These are phyloP conservation scores for Phytophthora agathidicida DNA, from an alignment of 352 stramenopile genomes.

Conservation along the genomic window DNA sequence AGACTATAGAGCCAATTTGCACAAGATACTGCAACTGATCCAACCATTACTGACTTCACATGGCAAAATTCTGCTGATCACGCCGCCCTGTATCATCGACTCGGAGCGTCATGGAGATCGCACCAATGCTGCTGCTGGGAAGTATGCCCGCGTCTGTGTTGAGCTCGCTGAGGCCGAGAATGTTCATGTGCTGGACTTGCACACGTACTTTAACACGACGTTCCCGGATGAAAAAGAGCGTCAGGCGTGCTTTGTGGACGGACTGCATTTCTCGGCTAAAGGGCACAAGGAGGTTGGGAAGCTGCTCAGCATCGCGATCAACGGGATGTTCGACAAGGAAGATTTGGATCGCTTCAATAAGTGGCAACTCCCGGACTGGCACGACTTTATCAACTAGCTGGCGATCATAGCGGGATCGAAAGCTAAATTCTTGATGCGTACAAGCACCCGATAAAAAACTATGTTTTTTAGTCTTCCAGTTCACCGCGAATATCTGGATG, in stretches of 20 bases:
- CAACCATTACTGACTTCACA: slow-evolving; percentile 20
- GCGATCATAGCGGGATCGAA: neutral
- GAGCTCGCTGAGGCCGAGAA: slow-evolving; percentile 37
- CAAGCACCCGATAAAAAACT: no score
- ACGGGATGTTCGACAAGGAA: slow-evolving; percentile 25
- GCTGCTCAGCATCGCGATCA: slow-evolving; percentile 23
- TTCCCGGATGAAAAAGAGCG: slow-evolving; percentile 31
- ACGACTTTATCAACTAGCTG: slow-evolving; percentile 45
- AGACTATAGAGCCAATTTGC: slow-evolving; percentile 48
- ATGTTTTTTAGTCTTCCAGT: no score
- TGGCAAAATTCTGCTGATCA: slow-evolving; percentile 30
- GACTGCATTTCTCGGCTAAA: slow-evolving; percentile 50
- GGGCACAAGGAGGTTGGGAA: slow-evolving; percentile 41
- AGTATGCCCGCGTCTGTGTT: slow-evolving; percentile 52
- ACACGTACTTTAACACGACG: slow-evolving; percentile 46
- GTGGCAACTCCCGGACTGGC: slow-evolving; percentile 41
- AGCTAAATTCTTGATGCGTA: no score
- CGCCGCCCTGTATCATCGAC: slow-evolving; percentile 39
- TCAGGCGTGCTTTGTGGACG: slow-evolving; percentile 39
- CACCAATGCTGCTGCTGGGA: slow-evolving; percentile 32
- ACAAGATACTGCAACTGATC: slow-evolving; percentile 29
- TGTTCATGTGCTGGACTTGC: slow-evolving; percentile 50
- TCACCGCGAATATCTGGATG: no score
- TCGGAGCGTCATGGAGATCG: slow-evolving; percentile 38
- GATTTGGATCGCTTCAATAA: slow-evolving; percentile 24